A percentile compares a stretch with the other conserved stretches of the same genome.
Conservation (phyloP, 139 green algal genomes). For the Auxenochlorella pyrenoidosa region DNA sequence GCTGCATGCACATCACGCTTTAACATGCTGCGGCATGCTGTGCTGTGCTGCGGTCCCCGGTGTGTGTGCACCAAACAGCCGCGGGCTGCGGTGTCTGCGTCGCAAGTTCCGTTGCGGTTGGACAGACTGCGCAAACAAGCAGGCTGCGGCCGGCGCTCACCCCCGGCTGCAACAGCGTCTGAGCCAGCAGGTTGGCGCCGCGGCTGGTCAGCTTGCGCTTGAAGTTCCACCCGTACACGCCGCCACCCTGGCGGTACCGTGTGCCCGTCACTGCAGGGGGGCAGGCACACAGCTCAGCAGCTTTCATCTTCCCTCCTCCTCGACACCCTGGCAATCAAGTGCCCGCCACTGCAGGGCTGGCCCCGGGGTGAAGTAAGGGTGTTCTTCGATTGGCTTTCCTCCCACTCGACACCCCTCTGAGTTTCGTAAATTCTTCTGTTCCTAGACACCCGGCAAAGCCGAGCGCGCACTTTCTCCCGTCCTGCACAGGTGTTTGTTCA, state of each 20-base stretch:
- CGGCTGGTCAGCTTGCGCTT: slow-evolving; percentile 89
- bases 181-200: slow-evolving; percentile 93
- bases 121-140: too few relatives aligned
- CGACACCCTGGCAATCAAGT: slow-evolving; percentile 81
- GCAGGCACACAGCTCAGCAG: neutral
- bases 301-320: too few relatives aligned
- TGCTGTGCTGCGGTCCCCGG: too few relatives aligned
- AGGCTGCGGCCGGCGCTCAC: slow-evolving; percentile 36
- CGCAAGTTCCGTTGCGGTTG: neutral
- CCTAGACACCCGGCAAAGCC: neutral
- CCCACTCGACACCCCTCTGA: too few relatives aligned
- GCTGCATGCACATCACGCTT: too few relatives aligned
- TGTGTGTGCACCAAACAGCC: too few relatives aligned
- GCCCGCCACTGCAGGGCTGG: slow-evolving; percentile 72
- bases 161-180: slow-evolving; percentile 77
- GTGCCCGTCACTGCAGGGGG: slow-evolving; percentile 81
- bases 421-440: too few relatives aligned
- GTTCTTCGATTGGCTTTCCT: too few relatives aligned
- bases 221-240: slow-evolving; percentile 93
- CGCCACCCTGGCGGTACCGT: slow-evolving; percentile 81
- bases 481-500: too few relatives aligned
- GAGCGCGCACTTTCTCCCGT: too few relatives aligned
- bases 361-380: neutral
- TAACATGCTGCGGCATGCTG: too few relatives aligned
- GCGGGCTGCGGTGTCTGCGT: neutral